phyloP scores from a whole-genome alignment of 2,329 filamentous ascomycete species.

The Fusarium praegraminearum region DNA sequence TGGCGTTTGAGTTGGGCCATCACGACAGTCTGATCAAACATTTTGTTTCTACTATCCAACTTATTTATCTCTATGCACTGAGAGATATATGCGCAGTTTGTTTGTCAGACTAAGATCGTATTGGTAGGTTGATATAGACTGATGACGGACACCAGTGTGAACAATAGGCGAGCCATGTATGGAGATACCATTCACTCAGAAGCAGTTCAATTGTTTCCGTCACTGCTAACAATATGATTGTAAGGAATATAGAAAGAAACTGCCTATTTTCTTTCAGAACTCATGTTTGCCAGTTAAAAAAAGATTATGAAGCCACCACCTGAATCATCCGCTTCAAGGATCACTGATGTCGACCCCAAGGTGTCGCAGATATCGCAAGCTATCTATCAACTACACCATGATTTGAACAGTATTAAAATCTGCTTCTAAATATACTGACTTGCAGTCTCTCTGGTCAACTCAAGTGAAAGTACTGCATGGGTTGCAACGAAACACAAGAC shows the following conservation, averaged over 20 bases:
- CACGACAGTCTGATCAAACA: neutral
- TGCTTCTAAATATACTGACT: fast-evolving
- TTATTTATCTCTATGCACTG: neutral
- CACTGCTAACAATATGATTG: neutral
- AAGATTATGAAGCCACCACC: neutral
- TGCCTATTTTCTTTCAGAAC: neutral
- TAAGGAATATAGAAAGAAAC: neutral
- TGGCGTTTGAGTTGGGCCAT: neutral
- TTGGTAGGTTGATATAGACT: neutral
- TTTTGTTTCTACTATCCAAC: neutral
- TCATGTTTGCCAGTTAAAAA: neutral
- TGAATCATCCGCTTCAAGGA: neutral
- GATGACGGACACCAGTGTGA: neutral
- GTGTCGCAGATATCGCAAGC: no score
- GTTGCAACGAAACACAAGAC: neutral
- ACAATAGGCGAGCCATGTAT: neutral
- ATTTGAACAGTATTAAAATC: neutral
- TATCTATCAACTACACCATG: neutral
- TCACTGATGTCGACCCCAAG: neutral
- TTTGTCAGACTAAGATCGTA: neutral
- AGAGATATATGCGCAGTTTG: fast-evolving
- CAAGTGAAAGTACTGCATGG: neutral
- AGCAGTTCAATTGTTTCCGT: neutral
- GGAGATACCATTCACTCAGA: neutral
- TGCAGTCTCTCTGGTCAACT: no score